Percentiles rank a stretch among this genome's conserved stretches.
These are phyloP conservation scores for Claviceps paspali DNA, from an alignment of 2,329 filamentous ascomycete species.

Conservation along the genomic window DNA sequence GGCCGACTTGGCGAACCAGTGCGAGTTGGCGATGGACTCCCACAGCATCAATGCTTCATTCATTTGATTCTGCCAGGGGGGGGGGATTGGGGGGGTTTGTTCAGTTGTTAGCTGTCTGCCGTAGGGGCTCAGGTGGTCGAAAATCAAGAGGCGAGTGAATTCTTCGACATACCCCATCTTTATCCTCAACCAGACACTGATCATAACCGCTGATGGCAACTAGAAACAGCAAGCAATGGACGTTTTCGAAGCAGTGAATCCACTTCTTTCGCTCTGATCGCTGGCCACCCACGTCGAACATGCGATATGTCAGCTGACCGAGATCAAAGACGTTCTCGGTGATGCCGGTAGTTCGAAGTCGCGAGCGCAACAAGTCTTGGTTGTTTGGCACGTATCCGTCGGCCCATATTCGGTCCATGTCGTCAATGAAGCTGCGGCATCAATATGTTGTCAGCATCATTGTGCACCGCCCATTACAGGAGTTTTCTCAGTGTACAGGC, in stretches of 20 bases:
- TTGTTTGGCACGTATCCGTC: conserved; percentile 77
- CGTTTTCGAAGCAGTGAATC: conserved; percentile 96
- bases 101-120: conserved; percentile 6
- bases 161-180: conserved; percentile 68
- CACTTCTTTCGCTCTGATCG: conserved; percentile 97
- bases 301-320: conserved; percentile 83
- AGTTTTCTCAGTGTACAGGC: not conserved
- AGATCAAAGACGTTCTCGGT: conserved; percentile 95
- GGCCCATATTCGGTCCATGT: conserved; percentile 59
- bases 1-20: conserved; percentile 71
- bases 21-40: conserved; percentile 72
- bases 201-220: conserved; percentile 95
- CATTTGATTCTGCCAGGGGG: conserved; percentile 76
- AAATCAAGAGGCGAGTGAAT: no score
- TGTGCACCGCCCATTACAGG: no score
- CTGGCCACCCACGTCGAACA: conserved; percentile 96
- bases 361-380: conserved; percentile 85
- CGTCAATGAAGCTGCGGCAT: conserved; percentile 58
- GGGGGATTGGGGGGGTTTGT: no score
- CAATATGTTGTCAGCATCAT: conserved; percentile 2
- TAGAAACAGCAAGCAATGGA: conserved; percentile 81
- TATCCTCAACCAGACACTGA: conserved; percentile 89
- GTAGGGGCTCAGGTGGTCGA: no score
- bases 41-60: conserved; percentile 78
- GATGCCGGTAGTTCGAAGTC: conserved; percentile 96